Base-by-base conservation (phyloP, 805 yeast genomes). In the Yueomyces sinensis region DNA sequence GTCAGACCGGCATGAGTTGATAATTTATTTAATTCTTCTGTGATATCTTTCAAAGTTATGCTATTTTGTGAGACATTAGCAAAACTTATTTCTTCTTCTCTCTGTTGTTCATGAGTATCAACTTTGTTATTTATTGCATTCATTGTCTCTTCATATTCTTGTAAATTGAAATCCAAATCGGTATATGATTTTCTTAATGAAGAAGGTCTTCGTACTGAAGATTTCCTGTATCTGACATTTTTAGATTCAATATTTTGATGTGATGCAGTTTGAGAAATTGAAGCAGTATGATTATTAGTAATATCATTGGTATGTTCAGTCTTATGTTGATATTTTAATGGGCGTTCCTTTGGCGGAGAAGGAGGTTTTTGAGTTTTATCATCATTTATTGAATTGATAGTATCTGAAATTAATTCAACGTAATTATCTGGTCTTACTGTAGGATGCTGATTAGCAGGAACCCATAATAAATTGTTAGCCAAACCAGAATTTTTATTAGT, bases 361-460 rank as follows among this genome's bases (percentile, higher is more conserved):
- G 7, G 1, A 1, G 7, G 24, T 33, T 45, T 39, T 13, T 40
- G 43, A 41, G 46, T 42, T 11, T 7, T 13, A 25, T 6, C 14
- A 25, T 25, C 13, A 1, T n/a, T 25, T 13, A 11, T 11, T 5
- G 6, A 9, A 25, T 25, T 25, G 1, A 25, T 34, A 15, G 58
- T 49, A 33, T 54, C 56, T 35, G 76, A 76, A 31, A 81, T 76
- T 49, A 79, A 80, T 43, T 68, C 70, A 42, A 75, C 63, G 59
- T 75, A 80, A 46, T 82, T 83, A 47, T 82, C 93, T 2, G 97
- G 97, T 18, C 93, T 87, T n/a, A 89, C 70, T 47, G 82, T 89
- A 1, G 97, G 97, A 54, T 91, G 98, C 27, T 84, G 66, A 41
- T 74, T 75, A 2, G 97, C 98, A 0, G 97, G 97, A 1, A 91